Evolutionary conservation across 2,329 filamentous ascomycete species (phyloP).

Genomic region (Fusarium zealandicum): DNA sequence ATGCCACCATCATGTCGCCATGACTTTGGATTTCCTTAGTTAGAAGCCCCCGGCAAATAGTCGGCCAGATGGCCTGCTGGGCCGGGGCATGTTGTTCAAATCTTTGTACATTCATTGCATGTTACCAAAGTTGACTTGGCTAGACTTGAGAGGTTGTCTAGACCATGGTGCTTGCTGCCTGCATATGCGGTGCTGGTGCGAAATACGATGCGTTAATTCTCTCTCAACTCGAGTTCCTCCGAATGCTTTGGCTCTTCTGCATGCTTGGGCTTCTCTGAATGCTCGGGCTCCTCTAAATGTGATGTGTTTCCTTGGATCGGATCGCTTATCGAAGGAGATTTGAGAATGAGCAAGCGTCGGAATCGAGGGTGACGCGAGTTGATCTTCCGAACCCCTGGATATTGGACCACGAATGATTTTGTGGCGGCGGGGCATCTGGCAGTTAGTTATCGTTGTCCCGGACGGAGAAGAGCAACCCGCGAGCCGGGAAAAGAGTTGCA

Average conservation of each 20-base stretch:
- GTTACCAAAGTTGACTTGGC: slow-evolving; percentile 5
- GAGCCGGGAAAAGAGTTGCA: slow-evolving; percentile 7
- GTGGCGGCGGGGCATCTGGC: slow-evolving; percentile 27
- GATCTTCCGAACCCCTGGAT: slow-evolving; percentile 15
- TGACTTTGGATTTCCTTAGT: slow-evolving; percentile 26
- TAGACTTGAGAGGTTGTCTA: neutral
- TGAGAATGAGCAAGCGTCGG: slow-evolving; percentile 10
- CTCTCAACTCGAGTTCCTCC: too few relatives aligned
- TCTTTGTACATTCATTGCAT: slow-evolving; percentile 15
- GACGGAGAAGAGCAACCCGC: slow-evolving; percentile 2
- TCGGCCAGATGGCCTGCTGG: slow-evolving; percentile 11
- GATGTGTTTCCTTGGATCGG: slow-evolving; percentile 4
- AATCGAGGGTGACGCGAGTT: slow-evolving; percentile 9
- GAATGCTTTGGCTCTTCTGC: neutral
- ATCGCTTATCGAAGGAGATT: slow-evolving; percentile 26
- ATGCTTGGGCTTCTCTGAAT: neutral
- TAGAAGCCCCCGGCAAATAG: slow-evolving; percentile 16
- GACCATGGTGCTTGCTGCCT: neutral
- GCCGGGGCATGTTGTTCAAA: slow-evolving; percentile 19
- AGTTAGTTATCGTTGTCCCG: slow-evolving; percentile 17
- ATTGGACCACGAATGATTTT: slow-evolving; percentile 15
- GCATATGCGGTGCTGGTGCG: slow-evolving; percentile 6
- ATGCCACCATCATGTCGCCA: slow-evolving; percentile 35
- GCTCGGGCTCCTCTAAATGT: neutral
- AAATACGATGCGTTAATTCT: slow-evolving; percentile 12